phyloP scores from a whole-genome alignment of 768 basidiomycete genomes.

The Cystobasidium onofrii region DNA sequence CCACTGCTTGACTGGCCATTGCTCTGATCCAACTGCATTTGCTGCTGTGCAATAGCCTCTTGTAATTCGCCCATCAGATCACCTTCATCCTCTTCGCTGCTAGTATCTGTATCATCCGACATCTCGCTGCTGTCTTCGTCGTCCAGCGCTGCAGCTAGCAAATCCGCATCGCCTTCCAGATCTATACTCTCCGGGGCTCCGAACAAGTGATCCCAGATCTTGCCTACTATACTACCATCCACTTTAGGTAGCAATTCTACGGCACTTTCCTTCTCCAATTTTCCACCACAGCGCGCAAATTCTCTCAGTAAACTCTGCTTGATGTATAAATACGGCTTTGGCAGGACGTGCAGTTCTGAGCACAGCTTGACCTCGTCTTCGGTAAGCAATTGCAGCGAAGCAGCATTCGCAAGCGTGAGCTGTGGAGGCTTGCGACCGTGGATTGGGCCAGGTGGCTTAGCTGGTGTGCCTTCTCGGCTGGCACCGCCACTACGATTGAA shows the following conservation, averaged over 20 bases:
- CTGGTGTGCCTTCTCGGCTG: slow-evolving; percentile 16
- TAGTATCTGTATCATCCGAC: slow-evolving; percentile 3
- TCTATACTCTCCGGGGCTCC: slow-evolving; percentile 1
- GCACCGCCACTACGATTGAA: not conserved
- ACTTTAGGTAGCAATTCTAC: slow-evolving; percentile 14
- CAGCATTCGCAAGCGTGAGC: slow-evolving; percentile 82
- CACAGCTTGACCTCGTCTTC: slow-evolving; percentile 80
- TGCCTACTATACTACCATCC: not conserved
- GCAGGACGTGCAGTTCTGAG: slow-evolving; percentile 77
- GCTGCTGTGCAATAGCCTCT: slow-evolving; percentile 7
- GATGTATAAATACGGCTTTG: slow-evolving; percentile 88
- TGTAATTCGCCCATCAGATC: slow-evolving; percentile 28
- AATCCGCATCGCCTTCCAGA: not conserved
- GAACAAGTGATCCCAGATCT: slow-evolving; percentile 24
- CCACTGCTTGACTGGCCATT: slow-evolving; percentile 7
- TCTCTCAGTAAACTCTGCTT: slow-evolving; percentile 92
- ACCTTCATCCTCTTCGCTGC: slow-evolving; percentile 24
- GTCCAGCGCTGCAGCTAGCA: slow-evolving; percentile 12
- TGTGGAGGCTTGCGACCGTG: slow-evolving; percentile 42
- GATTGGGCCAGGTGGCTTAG: not conserved
- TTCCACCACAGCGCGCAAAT: slow-evolving; percentile 79
- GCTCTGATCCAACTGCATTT: not conserved
- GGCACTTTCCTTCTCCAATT: slow-evolving; percentile 63
- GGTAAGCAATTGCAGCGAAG: slow-evolving; percentile 80
- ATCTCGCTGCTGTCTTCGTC: slow-evolving; percentile 22